These are phyloP conservation scores for Avicennia marina DNA, from an alignment of 257 asterid genomes.

Conservation along the genomic window DNA sequence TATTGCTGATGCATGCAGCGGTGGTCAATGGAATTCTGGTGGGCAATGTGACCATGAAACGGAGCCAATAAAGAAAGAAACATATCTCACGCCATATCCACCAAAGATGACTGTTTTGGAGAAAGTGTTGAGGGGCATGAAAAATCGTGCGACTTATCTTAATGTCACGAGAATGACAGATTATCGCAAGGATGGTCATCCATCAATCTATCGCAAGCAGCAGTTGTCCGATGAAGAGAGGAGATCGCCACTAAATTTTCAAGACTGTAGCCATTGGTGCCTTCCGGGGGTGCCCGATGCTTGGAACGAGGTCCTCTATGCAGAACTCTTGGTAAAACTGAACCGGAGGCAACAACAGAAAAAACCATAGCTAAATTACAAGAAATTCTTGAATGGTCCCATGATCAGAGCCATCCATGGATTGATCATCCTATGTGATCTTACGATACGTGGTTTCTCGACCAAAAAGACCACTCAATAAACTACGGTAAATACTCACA, in stretches of 20 bases:
- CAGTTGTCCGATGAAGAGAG: constrained; percentile 30
- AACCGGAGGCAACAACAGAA: constrained; percentile 22
- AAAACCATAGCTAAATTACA: constrained; percentile 20
- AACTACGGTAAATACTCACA: constrained; percentile 6
- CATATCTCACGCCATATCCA: constrained; percentile 47
- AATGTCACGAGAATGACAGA: constrained; percentile 58
- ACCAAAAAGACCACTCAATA: constrained; percentile 1
- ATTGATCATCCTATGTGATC: background rate
- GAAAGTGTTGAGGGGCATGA: constrained; percentile 44
- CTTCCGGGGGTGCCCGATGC: constrained; percentile 71
- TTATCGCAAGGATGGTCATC: constrained; percentile 70
- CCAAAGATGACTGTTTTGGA: constrained; percentile 53
- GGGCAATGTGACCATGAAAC: constrained; percentile 64
- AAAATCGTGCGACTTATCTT: constrained; percentile 40
- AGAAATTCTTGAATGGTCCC: constrained; percentile 23
- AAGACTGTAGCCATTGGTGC: constrained; percentile 82
- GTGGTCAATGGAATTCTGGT: constrained; percentile 77
- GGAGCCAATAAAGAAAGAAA: constrained; percentile 56
- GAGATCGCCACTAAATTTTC: constrained; percentile 33
- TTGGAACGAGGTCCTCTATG: constrained; percentile 62
- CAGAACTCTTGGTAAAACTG: constrained; percentile 40
- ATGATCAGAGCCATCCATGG: background rate
- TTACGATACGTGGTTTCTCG: background rate
- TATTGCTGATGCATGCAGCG: constrained; percentile 43
- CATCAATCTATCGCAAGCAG: constrained; percentile 48